phyloP scores from a whole-genome alignment of 306 rosid species.

The Fragaria vesca region DNA sequence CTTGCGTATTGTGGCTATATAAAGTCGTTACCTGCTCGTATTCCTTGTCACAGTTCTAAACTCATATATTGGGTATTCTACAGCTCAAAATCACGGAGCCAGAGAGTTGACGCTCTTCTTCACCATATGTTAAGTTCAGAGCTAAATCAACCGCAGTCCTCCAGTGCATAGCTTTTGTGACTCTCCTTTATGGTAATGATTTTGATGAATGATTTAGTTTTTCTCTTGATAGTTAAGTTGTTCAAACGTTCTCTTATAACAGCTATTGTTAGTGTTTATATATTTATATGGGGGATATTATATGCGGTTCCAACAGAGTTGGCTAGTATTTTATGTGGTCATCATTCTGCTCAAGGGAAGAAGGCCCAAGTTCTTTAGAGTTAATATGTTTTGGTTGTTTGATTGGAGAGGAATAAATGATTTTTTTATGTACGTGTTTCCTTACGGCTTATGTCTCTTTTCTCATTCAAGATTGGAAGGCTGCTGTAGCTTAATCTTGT shows the following conservation, averaged over 20 bases:
- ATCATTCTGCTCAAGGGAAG: not conserved
- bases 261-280: not conserved
- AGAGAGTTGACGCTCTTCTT: slow-evolving; percentile 84
- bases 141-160: slow-evolving; percentile 45
- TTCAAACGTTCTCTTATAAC: not conserved
- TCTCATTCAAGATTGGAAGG: too few relatives aligned
- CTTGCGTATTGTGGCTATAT: slow-evolving; percentile 11
- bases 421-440: too few relatives aligned
- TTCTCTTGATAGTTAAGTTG: not conserved
- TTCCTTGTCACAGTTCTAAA: slow-evolving; percentile 21
- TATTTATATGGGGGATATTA: not conserved
- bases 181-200: slow-evolving; percentile 3
- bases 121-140: slow-evolving; percentile 97
- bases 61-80: slow-evolving; percentile 29
- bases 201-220: not conserved
- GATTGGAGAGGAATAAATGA: not conserved
- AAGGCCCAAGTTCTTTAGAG: not conserved
- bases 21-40: slow-evolving; percentile 5
- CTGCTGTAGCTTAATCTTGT: too few relatives aligned
- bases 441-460: not conserved
- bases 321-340: not conserved
- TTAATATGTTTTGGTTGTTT: not conserved
- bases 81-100: slow-evolving; percentile 82
- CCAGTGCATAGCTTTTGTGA: slow-evolving; percentile 33
- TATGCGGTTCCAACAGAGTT: not conserved